Percentiles rank a stretch among this genome's conserved stretches.
These are phyloP conservation scores for Eucalyptus cloeziana DNA, from an alignment of 345 rosid species.

Conservation along the genomic window DNA sequence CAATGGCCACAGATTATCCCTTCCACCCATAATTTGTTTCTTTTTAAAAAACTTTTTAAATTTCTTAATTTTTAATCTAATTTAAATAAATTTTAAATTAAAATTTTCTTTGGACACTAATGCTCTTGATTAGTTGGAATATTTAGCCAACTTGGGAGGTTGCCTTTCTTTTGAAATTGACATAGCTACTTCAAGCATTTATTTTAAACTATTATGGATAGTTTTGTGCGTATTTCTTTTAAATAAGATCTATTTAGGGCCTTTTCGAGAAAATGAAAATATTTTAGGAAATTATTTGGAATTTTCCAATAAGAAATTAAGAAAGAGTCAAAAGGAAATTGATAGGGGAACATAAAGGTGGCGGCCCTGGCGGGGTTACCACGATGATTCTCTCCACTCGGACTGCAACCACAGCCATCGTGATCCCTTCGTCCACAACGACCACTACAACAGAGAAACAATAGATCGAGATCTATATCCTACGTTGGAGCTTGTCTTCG, in stretches of 20 bases:
- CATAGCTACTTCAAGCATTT: not conserved
- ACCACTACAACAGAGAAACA: not conserved
- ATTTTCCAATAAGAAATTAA: fast-evolving
- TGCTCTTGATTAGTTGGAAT: too few species aligned
- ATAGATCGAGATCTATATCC: fast-evolving
- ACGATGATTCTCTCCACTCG: not conserved
- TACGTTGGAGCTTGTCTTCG: not conserved
- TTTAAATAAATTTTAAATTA: too few species aligned
- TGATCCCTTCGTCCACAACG: fast-evolving
- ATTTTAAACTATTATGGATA: too few species aligned
- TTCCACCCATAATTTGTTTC: too few species aligned
- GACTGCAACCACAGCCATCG: fast-evolving
- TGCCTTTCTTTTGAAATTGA: too few species aligned
- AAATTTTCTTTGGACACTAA: not conserved
- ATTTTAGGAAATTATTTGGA: too few species aligned
- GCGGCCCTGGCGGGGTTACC: not conserved
- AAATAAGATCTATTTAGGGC: too few species aligned
- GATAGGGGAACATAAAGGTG: too few species aligned
- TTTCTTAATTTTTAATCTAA: too few species aligned
- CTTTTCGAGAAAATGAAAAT: fast-evolving
- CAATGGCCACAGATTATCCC: fast-evolving
- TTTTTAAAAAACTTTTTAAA: too few species aligned
- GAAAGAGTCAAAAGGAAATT: not conserved
- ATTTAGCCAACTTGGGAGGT: fast-evolving
- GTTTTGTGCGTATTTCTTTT: too few species aligned